Percentiles rank a stretch among this genome's conserved stretches.
phyloP scores from a whole-genome alignment of 192 early-diverging fungal species.

The Backusella tarrabulga region DNA sequence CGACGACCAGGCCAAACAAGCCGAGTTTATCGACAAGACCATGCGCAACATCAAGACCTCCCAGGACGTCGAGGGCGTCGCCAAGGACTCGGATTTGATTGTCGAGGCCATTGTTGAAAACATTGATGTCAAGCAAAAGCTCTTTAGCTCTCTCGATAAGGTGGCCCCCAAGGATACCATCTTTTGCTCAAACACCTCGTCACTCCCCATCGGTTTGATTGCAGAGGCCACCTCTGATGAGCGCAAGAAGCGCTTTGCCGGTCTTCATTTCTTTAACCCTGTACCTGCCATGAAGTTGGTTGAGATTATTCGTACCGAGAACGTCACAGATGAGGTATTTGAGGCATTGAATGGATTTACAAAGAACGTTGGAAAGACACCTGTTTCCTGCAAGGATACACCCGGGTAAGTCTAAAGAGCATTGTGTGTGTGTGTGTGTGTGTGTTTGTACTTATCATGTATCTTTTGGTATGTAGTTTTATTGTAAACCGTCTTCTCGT shows the following conservation, averaged over 20 bases:
- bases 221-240: conserved; percentile 57
- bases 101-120: conserved; percentile 98
- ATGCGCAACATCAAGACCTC: conserved; percentile 64
- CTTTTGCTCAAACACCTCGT: conserved; percentile 93
- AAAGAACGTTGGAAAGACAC: conserved; percentile 78
- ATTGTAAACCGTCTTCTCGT: conserved; percentile 96
- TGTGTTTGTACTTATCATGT: not conserved
- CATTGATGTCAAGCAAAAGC: conserved; percentile 78
- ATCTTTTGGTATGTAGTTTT: conserved; percentile 46
- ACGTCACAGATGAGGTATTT: conserved; percentile 60
- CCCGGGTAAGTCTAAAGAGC: conserved; percentile 62
- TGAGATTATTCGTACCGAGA: conserved; percentile 80
- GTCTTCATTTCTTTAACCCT: conserved; percentile 98
- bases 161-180: conserved; percentile 71
- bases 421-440: not conserved
- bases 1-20: conserved; percentile 63
- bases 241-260: conserved; percentile 66
- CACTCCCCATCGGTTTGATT: conserved; percentile 82
- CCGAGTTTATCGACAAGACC: conserved; percentile 68
- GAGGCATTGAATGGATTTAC: conserved; percentile 66
- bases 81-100: conserved; percentile 70
- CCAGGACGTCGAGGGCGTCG: conserved; percentile 65
- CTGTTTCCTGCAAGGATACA: conserved; percentile 95
- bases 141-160: conserved; percentile 74
- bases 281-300: conserved; percentile 99